Evolutionary conservation across 495 filamentous ascomycete genomes (phyloP).

Genomic region (Lasiosphaeriaceae sp.): DNA sequence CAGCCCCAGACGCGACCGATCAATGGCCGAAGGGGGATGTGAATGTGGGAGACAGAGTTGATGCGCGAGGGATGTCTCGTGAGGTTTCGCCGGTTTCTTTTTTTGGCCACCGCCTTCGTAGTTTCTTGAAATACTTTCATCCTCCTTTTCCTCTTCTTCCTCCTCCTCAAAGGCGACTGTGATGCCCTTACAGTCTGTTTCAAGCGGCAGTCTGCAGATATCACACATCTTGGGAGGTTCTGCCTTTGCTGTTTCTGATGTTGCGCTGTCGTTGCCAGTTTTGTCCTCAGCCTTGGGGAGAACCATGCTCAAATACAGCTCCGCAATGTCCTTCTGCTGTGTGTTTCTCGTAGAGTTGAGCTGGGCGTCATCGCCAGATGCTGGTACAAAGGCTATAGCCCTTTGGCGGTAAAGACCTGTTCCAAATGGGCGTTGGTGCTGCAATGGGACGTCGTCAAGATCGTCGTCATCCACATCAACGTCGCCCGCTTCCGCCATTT

Average conservation of each 20-base stretch:
- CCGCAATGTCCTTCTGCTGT: conserved; percentile 42
- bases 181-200: not conserved
- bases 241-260: conserved; percentile 11
- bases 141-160: not conserved
- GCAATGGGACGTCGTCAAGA: conserved; percentile 62
- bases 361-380: conserved; percentile 43
- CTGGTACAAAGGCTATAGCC: conserved; percentile 77
- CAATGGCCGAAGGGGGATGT: conserved; percentile 77
- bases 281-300: conserved; percentile 38
- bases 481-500: too few species aligned
- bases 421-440: conserved; percentile 74
- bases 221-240: not conserved
- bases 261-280: not conserved
- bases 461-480: conserved; percentile 15
- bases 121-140: too few species aligned
- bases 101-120: too few species aligned
- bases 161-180: not conserved
- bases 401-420: conserved; percentile 71
- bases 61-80: conserved; percentile 74
- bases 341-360: conserved; percentile 28
- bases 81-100: conserved; percentile 40
- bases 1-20: conserved; percentile 74
- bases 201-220: conserved; percentile 7
- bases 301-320: conserved; percentile 71
- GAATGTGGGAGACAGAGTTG: conserved; percentile 78